Conservation (phyloP, 192 early-diverging fungal species). For the Pilaira anomala region DNA sequence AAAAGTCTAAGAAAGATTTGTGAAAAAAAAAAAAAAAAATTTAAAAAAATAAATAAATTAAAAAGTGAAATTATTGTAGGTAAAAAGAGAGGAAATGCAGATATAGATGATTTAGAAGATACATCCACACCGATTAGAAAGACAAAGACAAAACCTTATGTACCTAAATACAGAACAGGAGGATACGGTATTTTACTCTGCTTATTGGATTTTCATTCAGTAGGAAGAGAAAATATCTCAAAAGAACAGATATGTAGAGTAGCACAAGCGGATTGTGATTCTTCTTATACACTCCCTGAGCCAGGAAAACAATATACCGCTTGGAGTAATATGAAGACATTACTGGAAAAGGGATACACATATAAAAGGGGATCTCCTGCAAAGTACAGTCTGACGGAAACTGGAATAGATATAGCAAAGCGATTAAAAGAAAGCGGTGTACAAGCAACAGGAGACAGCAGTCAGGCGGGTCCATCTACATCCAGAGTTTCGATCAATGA, state of each 20-base stretch:
- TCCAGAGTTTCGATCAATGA: too few species aligned
- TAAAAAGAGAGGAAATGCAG: conserved; percentile 1
- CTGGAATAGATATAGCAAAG: conserved; percentile 61
- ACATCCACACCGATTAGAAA: neutral
- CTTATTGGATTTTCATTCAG: conserved; percentile 41
- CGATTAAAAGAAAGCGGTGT: conserved; percentile 23
- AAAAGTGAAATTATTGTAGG: too few species aligned
- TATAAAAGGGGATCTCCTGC: conserved; percentile 58
- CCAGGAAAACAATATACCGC: conserved; percentile 60
- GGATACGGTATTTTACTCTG: conserved; percentile 79
- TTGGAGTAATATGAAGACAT: conserved; percentile 75
- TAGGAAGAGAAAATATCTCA: conserved; percentile 39
- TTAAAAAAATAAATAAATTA: too few species aligned
- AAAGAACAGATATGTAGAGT: conserved; percentile 66
- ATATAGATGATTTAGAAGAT: neutral
- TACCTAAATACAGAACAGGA: conserved; percentile 75
- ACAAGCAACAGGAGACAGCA: neutral
- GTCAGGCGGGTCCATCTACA: too few species aligned
- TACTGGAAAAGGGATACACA: conserved; percentile 66
- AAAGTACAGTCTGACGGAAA: conserved; percentile 67
- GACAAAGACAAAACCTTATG: conserved; percentile 46
- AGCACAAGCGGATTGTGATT: conserved; percentile 64
- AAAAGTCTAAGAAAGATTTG: too few species aligned
- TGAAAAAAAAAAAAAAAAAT: neutral
- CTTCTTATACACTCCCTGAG: conserved; percentile 58